Conservation (phyloP, 257 asterid genomes). For the Leonotis leonurus region DNA sequence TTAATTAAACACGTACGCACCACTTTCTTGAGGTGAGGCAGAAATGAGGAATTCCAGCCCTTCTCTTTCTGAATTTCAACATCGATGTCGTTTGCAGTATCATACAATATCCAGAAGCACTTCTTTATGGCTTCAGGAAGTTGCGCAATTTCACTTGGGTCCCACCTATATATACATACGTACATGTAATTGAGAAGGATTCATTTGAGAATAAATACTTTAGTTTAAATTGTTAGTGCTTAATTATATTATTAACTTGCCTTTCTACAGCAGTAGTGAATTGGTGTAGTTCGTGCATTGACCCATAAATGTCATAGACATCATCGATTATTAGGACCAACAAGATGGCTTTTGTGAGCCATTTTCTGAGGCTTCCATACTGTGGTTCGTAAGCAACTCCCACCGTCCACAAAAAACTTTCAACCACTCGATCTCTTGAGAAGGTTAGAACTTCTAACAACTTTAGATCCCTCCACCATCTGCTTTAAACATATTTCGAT, state of each 20-base stretch:
- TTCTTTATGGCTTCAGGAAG: conserved; percentile 44
- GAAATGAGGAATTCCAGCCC: conserved; percentile 36
- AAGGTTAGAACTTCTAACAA: conserved; percentile 27
- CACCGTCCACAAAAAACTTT: conserved; percentile 45
- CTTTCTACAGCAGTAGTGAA: conserved; percentile 42
- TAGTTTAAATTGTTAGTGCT: no score
- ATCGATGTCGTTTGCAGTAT: conserved; percentile 37
- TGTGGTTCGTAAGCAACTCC: conserved; percentile 47
- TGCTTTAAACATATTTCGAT: no score
- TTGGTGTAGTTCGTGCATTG: conserved; percentile 30
- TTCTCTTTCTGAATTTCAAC: conserved; percentile 30
- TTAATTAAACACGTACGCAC: no score
- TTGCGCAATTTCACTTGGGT: conserved; percentile 25
- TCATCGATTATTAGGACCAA: conserved; percentile 46
- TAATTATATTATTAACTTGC: conserved; percentile 3
- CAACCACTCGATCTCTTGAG: conserved; percentile 46
- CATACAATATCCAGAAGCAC: conserved; percentile 34
- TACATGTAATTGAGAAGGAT: background rate
- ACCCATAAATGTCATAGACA: conserved; percentile 54
- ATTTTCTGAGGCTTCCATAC: conserved; percentile 38
- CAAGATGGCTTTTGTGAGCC: conserved; percentile 43
- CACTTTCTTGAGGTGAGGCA: conserved; percentile 38
- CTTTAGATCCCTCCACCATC: conserved; percentile 55
- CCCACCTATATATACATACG: conserved; percentile 35
- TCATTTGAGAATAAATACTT: no score